These are phyloP conservation scores for Picea abies DNA, from an alignment of 83 land plant genomes.

Conservation along the genomic window DNA sequence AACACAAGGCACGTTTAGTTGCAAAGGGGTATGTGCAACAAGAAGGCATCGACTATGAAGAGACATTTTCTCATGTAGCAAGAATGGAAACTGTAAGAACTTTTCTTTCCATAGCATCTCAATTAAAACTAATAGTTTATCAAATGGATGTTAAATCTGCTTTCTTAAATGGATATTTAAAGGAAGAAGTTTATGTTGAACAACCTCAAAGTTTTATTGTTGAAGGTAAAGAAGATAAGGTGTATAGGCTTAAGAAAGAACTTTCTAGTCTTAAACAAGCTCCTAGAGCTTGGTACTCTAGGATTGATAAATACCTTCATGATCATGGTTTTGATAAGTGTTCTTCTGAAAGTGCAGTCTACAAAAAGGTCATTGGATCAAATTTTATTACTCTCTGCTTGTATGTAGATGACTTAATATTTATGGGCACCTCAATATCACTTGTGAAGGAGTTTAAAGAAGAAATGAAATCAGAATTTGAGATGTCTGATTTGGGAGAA, in stretches of 20 bases:
- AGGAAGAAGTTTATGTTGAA: slow-evolving; percentile 20
- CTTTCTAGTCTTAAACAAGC: background rate
- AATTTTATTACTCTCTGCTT: background rate
- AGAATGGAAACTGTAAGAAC: background rate
- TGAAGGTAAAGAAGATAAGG: slow-evolving; percentile 5
- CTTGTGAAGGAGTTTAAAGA: background rate
- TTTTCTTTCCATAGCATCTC: background rate
- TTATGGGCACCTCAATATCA: background rate
- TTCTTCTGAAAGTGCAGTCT: background rate
- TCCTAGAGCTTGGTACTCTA: background rate
- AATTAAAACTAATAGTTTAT: background rate
- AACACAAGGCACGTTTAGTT: slow-evolving; percentile 4
- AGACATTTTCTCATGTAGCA: background rate
- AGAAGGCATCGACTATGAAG: slow-evolving; percentile 11
- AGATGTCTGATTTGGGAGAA: background rate
- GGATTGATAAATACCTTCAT: background rate
- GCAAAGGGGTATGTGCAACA: slow-evolving; percentile 17
- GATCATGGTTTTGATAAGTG: background rate
- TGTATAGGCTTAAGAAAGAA: slow-evolving; percentile 13
- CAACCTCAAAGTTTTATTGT: slow-evolving; percentile 11
- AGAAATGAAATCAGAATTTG: background rate
- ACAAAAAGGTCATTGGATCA: background rate
- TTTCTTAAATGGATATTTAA: slow-evolving; percentile 4
- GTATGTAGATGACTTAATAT: slow-evolving; percentile 2
- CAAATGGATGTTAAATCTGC: slow-evolving; percentile 24